Evolutionary conservation across 345 rosid genomes (phyloP), one percentile per base, ranked within the genome.

Genomic region (Aquilaria sinensis): DNA sequence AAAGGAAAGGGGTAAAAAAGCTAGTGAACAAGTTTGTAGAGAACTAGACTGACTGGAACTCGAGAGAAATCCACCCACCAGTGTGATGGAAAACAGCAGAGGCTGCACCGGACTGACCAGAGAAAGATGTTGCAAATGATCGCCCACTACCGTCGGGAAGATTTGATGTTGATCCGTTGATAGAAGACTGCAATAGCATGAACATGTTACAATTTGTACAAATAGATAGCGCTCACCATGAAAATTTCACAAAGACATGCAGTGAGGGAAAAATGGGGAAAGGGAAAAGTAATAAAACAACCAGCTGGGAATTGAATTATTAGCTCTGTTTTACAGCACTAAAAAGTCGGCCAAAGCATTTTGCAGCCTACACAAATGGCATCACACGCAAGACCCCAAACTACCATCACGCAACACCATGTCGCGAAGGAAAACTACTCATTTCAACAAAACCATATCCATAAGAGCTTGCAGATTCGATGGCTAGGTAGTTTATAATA

Each of bases 101-200:
- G 2, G 85, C 93, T 7, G 83, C 94, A 67, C 97, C 98, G 73
- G 96, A 85, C 73, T 88, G 99, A 71, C 89, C 93, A 64, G 99
- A 86, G 78, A 85, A 94, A 55, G 97, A 94, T 72, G 91, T 47
- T 3, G 87, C 53, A 71, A 86, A 94, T 57, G 96, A 83, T 50
- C 96, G 83, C 50, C 83, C 97, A 0, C 85, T 81, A 3, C 82
- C 75, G 57, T 94, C 99, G 66, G 81, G 89, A 73, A 94, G 80
- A 84, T 90, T 94, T 16, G 99, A 88, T 47, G 91, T 86, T 43
- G 96, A 85, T 61, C 96, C 89, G 43, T 85, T 86, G 58, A 90
- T 80, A 59, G 96, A 90, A 66, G 99, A 87, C 97, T 94, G 90
- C 73, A 82, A 73, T 47, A 37, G 43, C 30, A 16, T 52, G 72